Conservation (phyloP, 352 stramenopile genomes). For the Globisporangium radiosum region DNA sequence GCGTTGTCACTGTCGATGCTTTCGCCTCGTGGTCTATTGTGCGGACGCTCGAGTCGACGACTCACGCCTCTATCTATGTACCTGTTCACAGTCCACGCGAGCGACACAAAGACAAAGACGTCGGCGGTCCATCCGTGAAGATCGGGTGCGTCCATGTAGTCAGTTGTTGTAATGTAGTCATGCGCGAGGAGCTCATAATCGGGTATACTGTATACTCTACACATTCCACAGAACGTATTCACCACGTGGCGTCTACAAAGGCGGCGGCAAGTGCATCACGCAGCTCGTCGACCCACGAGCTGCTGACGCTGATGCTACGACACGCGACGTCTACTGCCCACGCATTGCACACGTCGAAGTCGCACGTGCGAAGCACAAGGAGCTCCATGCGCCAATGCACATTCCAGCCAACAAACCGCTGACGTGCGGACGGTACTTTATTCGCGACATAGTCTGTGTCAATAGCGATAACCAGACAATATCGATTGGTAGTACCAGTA, state of each 20-base stretch:
- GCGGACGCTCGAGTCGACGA: not conserved
- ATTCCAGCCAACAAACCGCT: constrained; percentile 51
- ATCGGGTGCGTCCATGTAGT: constrained; percentile 23
- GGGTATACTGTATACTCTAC: not conserved
- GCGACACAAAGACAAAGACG: constrained; percentile 33
- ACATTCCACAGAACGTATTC: constrained; percentile 31
- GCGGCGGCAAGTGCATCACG: constrained; percentile 38
- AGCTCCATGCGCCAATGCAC: constrained; percentile 59
- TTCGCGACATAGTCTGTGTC: constrained; percentile 35
- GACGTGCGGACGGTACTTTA: constrained; percentile 52
- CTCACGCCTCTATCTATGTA: not conserved
- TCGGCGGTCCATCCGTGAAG: constrained; percentile 29
- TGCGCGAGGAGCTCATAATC: no score
- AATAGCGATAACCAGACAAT: constrained; percentile 7
- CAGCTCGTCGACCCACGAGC: constrained; percentile 16
- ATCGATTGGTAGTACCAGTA: not conserved
- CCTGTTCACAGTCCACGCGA: constrained; percentile 28
- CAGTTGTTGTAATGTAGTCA: not conserved
- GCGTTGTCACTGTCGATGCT: constrained; percentile 4
- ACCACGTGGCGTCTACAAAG: constrained; percentile 45
- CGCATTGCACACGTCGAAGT: constrained; percentile 53
- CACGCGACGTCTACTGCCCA: constrained; percentile 36
- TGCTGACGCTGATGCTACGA: constrained; percentile 10
- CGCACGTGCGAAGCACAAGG: constrained; percentile 51
- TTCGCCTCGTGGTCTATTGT: no score